Evolutionary conservation across 305 asterid genomes (phyloP).

Genomic region (Andrographis paniculata): DNA sequence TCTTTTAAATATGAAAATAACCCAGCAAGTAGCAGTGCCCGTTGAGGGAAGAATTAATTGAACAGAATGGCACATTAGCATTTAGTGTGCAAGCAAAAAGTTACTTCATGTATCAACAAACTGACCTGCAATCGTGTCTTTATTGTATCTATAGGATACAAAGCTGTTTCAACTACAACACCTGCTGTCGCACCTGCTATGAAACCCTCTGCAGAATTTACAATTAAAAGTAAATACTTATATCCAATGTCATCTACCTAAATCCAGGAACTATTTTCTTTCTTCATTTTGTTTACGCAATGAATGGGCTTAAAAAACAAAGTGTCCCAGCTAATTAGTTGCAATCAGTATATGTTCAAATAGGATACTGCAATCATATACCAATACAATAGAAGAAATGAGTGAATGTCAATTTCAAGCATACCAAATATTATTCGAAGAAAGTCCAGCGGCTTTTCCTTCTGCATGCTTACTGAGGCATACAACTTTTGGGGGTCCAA

Average conservation of each 20-base stretch:
- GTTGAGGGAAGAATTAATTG: no score
- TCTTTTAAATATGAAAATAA: no score
- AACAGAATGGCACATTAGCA: slow-evolving; percentile 1
- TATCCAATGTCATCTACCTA: slow-evolving; percentile 7
- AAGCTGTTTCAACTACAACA: slow-evolving; percentile 86
- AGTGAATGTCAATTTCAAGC: slow-evolving; percentile 10
- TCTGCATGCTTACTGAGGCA: slow-evolving; percentile 48
- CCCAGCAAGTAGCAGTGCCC: no score
- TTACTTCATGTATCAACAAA: slow-evolving; percentile 7
- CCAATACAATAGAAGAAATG: slow-evolving; percentile 9
- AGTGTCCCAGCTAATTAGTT: no score
- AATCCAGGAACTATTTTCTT: slow-evolving; percentile 2
- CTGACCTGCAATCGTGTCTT: slow-evolving; percentile 91
- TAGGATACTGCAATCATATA: slow-evolving; percentile 1
- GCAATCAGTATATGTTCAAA: not conserved
- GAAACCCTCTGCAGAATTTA: slow-evolving; percentile 62
- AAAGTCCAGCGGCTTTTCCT: slow-evolving; percentile 80
- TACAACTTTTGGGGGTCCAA: slow-evolving; percentile 42
- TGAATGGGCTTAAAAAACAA: no score
- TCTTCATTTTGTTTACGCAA: not conserved
- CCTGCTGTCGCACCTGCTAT: slow-evolving; percentile 97
- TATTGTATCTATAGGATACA: slow-evolving; percentile 92
- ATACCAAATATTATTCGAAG: slow-evolving; percentile 64
- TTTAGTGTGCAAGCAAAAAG: not conserved
- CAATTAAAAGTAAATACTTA: not conserved